A percentile compares a stretch with the other conserved stretches of the same genome.
These are phyloP conservation scores for Paecilomyces fulvus DNA, from an alignment of 2,329 filamentous ascomycete genomes.

Conservation along the genomic window DNA sequence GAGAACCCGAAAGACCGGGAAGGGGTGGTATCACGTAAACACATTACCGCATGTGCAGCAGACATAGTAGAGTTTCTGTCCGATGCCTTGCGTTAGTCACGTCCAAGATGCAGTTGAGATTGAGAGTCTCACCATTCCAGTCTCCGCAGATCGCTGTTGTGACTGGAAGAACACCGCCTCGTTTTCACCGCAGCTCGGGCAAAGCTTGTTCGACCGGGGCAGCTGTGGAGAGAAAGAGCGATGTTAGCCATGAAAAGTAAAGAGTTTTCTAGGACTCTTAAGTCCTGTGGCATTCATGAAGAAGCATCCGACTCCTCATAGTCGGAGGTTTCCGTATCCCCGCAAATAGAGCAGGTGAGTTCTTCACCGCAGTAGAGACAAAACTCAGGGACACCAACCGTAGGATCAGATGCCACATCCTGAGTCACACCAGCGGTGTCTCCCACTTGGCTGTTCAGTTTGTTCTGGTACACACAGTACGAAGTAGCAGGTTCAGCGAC, in stretches of 20 bases:
- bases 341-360: conserved; percentile 46
- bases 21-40: conserved; percentile 41
- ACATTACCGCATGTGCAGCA: conserved; percentile 92
- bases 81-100: conserved; percentile 10
- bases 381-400: conserved; percentile 66
- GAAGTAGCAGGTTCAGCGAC: conserved; percentile 81
- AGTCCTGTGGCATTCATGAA: conserved; percentile 5
- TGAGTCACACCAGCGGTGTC: conserved; percentile 96
- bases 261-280: conserved; percentile 7
- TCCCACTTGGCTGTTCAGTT: conserved; percentile 81
- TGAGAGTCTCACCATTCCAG: conserved; percentile 74
- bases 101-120: conserved; percentile 3
- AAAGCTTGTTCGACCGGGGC: conserved; percentile 77
- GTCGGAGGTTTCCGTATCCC: background rate
- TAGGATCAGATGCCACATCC: conserved; percentile 95
- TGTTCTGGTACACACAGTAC: conserved; percentile 90
- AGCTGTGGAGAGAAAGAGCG: conserved; percentile 51
- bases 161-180: conserved; percentile 99
- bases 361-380: conserved; percentile 53
- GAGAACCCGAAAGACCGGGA: conserved; percentile 13
- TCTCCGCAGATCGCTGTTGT: conserved; percentile 92
- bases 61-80: conserved; percentile 82
- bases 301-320: background rate
- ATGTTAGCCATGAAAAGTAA: conserved; percentile 22
- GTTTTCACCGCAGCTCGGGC: conserved; percentile 73